phyloP scores from a whole-genome alignment of 2,329 filamentous ascomycete genomes.

The Westerdykella sp. region DNA sequence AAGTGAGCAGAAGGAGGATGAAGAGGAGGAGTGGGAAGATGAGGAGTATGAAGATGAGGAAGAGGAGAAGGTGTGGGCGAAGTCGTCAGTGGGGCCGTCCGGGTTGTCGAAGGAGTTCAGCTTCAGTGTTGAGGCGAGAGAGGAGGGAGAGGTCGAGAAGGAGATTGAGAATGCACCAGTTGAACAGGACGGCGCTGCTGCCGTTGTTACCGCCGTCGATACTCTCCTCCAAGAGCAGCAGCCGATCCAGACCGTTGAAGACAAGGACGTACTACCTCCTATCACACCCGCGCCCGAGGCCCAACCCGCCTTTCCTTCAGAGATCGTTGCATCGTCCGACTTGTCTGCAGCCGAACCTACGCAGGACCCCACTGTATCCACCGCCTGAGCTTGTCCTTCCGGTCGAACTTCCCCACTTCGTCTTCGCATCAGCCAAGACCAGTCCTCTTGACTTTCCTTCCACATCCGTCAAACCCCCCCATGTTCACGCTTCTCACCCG shows the following conservation, averaged over 20 bases:
- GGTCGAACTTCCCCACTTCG: neutral
- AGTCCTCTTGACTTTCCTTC: neutral
- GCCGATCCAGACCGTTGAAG: too few relatives aligned
- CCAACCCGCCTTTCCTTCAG: too few relatives aligned
- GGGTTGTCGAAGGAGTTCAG: too few relatives aligned
- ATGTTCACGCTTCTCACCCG: too few relatives aligned
- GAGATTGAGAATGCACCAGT: neutral
- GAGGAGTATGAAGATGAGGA: conserved; percentile 15
- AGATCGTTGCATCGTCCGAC: too few relatives aligned
- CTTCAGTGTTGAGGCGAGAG: neutral
- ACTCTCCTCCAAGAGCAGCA: too few relatives aligned
- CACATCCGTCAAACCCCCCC: neutral
- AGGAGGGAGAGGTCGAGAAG: neutral
- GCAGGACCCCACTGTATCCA: neutral
- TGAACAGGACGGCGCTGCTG: too few relatives aligned
- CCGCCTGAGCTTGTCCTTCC: neutral
- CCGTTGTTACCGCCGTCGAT: too few relatives aligned
- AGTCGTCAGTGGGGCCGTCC: too few relatives aligned
- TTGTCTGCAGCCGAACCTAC: too few relatives aligned
- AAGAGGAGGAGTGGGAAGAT: conserved; percentile 31
- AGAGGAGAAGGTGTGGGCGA: conserved; percentile 1
- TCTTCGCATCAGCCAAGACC: neutral
- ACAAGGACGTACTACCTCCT: too few relatives aligned
- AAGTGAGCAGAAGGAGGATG: conserved; percentile 31
- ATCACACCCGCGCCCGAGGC: too few relatives aligned